phyloP scores from a whole-genome alignment of 139 green algal genomes.

The Chlamydomonas asymmetrica region DNA sequence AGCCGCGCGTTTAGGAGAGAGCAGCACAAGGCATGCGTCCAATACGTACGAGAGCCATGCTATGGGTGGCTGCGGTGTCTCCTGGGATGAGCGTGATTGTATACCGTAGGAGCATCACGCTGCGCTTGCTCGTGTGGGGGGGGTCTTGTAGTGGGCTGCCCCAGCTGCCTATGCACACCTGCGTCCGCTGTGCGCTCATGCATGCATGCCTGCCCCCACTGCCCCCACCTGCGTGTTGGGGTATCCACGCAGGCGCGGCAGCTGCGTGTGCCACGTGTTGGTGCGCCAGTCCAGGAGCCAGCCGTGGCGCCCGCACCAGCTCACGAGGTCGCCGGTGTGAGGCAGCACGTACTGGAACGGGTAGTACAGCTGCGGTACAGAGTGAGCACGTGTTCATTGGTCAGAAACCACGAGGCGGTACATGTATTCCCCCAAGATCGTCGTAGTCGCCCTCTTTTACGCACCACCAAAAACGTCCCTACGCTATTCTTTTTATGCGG shows the following conservation, averaged over 20 bases:
- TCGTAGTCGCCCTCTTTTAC: slow-evolving; percentile 32
- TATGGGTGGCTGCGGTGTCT: too few relatives aligned
- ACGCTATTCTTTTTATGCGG: not conserved
- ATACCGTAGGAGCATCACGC: too few relatives aligned
- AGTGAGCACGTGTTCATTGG: slow-evolving; percentile 5
- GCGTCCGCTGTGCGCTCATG: not conserved
- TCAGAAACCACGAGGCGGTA: not conserved
- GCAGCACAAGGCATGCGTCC: too few relatives aligned
- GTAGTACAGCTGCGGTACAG: slow-evolving; percentile 27
- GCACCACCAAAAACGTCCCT: not conserved
- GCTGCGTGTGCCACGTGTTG: not conserved
- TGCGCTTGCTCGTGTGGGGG: too few relatives aligned
- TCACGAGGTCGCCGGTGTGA: slow-evolving; percentile 16
- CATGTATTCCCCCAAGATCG: not conserved
- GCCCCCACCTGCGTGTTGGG: not conserved
- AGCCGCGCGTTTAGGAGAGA: too few relatives aligned
- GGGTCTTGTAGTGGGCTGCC: not conserved
- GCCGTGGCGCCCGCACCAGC: slow-evolving; percentile 21
- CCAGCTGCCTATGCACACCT: not conserved
- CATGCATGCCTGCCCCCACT: slow-evolving; percentile 6
- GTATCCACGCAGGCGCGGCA: slow-evolving; percentile 1
- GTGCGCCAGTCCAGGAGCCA: slow-evolving; percentile 15
- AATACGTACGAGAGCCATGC: too few relatives aligned
- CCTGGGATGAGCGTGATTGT: too few relatives aligned
- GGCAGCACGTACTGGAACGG: slow-evolving; percentile 42